Conservation (phyloP, 768 basidiomycete species). For the Lactarius pseudohatsudake region DNA sequence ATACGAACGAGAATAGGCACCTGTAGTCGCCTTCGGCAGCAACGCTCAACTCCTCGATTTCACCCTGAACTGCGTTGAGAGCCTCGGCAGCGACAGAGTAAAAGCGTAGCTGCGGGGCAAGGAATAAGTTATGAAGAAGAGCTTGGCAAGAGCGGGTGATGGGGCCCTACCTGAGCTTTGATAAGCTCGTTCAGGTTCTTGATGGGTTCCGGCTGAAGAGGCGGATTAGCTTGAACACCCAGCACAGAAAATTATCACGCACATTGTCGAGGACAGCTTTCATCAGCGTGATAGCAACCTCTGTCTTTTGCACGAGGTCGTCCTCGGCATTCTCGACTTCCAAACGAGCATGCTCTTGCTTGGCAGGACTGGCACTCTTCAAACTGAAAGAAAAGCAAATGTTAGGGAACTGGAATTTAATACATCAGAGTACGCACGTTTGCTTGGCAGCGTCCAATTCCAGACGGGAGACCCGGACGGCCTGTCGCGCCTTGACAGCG, state of each 20-base stretch:
- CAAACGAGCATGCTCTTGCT: slow-evolving; percentile 88
- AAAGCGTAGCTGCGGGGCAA: slow-evolving; percentile 58
- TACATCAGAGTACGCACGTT: slow-evolving; percentile 48
- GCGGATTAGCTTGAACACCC: slow-evolving; percentile 5
- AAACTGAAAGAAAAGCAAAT: slow-evolving; percentile 47
- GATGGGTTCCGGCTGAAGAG: slow-evolving; percentile 82
- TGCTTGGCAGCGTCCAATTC: slow-evolving; percentile 93
- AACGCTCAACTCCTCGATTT: slow-evolving; percentile 90
- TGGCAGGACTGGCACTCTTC: slow-evolving; percentile 71
- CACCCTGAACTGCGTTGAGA: slow-evolving; percentile 78
- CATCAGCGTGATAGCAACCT: slow-evolving; percentile 95
- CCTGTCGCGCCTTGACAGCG: slow-evolving; percentile 90
- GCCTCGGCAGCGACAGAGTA: slow-evolving; percentile 78
- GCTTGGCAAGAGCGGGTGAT: not conserved
- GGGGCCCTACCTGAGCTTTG: slow-evolving; percentile 71
- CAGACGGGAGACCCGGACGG: slow-evolving; percentile 73
- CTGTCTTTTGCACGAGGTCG: slow-evolving; percentile 96
- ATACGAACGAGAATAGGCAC: slow-evolving; percentile 37
- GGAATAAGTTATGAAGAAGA: not conserved
- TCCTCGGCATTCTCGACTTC: slow-evolving; percentile 95
- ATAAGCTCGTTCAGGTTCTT: slow-evolving; percentile 91
- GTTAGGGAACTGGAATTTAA: not conserved
- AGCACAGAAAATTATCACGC: slow-evolving; percentile 35
- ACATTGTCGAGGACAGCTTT: slow-evolving; percentile 99
- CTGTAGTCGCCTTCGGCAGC: slow-evolving; percentile 96